Conservation (phyloP, 805 yeast species). For the Wickerhamiella spandovensis region DNA sequence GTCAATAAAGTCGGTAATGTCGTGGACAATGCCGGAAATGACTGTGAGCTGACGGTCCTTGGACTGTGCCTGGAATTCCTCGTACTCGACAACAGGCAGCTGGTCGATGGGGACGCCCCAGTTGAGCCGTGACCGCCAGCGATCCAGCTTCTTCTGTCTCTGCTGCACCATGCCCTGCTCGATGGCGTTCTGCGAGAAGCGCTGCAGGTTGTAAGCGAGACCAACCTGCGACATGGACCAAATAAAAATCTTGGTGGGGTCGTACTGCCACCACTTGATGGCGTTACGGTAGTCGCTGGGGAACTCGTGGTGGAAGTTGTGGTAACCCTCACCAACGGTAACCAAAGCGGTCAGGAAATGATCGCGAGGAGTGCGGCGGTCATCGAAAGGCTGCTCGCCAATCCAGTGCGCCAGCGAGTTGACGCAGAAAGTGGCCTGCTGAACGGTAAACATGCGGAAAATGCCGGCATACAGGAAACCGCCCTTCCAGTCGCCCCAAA, state of each 20-base stretch:
- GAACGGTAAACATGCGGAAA: slow-evolving; percentile 54
- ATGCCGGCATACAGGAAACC: slow-evolving; percentile 75
- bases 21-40: slow-evolving; percentile 85
- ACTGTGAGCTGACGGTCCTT: slow-evolving; percentile 55
- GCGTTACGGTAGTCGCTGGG: slow-evolving; percentile 82
- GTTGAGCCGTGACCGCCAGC: slow-evolving; percentile 60
- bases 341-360: slow-evolving; percentile 48
- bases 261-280: slow-evolving; percentile 57
- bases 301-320: slow-evolving; percentile 91
- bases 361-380: slow-evolving; percentile 59
- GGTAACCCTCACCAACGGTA: slow-evolving; percentile 83
- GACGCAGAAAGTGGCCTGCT: slow-evolving; percentile 64
- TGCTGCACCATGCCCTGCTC: slow-evolving; percentile 68
- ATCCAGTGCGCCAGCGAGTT: slow-evolving; percentile 76
- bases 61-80: slow-evolving; percentile 38
- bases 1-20: slow-evolving; percentile 77
- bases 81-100: slow-evolving; percentile 53
- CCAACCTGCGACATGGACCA: slow-evolving; percentile 39
- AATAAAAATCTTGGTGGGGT: slow-evolving; percentile 75
- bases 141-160: slow-evolving; percentile 67
- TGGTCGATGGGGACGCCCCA: slow-evolving; percentile 93
- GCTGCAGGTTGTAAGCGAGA: slow-evolving; percentile 43
- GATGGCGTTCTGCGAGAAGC: slow-evolving; percentile 44
- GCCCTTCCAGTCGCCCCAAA: slow-evolving; percentile 64
- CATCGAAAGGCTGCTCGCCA: slow-evolving; percentile 63